Base-by-base conservation (phyloP, 1,139 yeast species). In the Kazachstania sp. region DNA sequence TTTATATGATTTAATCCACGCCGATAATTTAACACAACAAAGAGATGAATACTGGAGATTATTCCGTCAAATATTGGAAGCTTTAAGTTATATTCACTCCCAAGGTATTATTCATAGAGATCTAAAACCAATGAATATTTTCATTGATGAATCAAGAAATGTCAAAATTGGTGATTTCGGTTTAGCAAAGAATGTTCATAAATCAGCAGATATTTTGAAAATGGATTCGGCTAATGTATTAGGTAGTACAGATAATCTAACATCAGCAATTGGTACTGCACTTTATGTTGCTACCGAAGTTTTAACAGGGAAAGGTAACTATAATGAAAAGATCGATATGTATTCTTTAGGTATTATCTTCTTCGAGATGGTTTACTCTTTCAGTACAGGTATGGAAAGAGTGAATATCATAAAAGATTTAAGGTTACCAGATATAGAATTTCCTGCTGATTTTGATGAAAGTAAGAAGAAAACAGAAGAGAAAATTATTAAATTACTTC, bases 161-260 rank as follows among this genome's bases (percentile, higher is more conserved):
- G 81, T 92, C 48, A 94, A 94, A 63, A 86, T 94, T 32, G 98
- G 99, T 55, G 98, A 94, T 62, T 94, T 94, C 66, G 99, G 98
- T 0, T 73, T 94, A 49, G 99, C 98, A 0, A 90, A 88, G 58
- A 86, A 81, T 57, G 81, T 78, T 51, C 92, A 68, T 74, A 77
- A 63, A 66, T 71, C 67, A 52, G 71, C 60, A 3, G 66, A 67
- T 26, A 54, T 64, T 7, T 49, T 64, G 6, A 66, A 60, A 32
- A 48, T 60, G 16, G 71, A 68, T 37, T 29, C 70, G 63, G 42
- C 72, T n/a, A 54, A 56, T 23, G 52, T 56, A 32, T 49, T 54
- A 3, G 62, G 62, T 1, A 59, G 63, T 43, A 69, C 77, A n/a
- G 94, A 83, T 37, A 95, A 90, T 55, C 69, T 90, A 51, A 88